Evolutionary conservation across 2,329 filamentous ascomycete genomes (phyloP).

Genomic region (Hyphodiscus sp.): DNA sequence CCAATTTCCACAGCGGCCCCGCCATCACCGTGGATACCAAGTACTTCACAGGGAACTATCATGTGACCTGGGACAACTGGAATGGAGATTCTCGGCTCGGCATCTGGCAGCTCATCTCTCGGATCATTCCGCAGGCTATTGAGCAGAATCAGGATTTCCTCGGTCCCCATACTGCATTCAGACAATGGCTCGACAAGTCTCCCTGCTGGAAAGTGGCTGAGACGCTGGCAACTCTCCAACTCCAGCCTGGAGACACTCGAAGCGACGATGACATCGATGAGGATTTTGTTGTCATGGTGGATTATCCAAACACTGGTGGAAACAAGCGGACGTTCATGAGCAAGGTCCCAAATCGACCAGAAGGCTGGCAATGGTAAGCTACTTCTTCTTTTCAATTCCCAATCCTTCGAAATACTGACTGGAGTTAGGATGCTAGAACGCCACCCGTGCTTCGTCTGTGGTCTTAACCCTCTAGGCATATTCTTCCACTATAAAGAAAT

Average conservation of each 20-base stretch:
- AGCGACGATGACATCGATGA: not conserved
- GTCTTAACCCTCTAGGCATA: conserved; percentile 11
- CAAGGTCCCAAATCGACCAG: not conserved
- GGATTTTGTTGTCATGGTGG: conserved; percentile 15
- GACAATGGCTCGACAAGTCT: conserved; percentile 22
- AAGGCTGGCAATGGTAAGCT: conserved; percentile 16
- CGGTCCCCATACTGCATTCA: conserved; percentile 13
- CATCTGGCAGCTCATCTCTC: conserved; percentile 20
- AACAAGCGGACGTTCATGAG: not conserved
- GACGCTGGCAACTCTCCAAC: conserved; percentile 16
- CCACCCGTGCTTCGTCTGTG: conserved; percentile 9
- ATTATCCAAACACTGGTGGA: conserved; percentile 7
- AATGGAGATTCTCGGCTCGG: conserved; percentile 12
- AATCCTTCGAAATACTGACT: not conserved
- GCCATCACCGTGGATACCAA: not conserved
- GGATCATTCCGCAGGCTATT: conserved; percentile 13
- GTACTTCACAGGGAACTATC: conserved; percentile 15
- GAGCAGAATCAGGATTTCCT: conserved; percentile 19
- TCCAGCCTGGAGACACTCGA: conserved; percentile 2
- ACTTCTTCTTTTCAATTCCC: not conserved
- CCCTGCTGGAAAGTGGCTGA: conserved; percentile 19
- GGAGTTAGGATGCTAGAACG: conserved; percentile 4
- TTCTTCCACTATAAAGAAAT: conserved; percentile 14
- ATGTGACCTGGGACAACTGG: conserved; percentile 25
- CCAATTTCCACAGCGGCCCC: conserved; percentile 22